Base-by-base conservation (phyloP, 2,329 filamentous ascomycete genomes). In the Colletotrichum camelliae region DNA sequence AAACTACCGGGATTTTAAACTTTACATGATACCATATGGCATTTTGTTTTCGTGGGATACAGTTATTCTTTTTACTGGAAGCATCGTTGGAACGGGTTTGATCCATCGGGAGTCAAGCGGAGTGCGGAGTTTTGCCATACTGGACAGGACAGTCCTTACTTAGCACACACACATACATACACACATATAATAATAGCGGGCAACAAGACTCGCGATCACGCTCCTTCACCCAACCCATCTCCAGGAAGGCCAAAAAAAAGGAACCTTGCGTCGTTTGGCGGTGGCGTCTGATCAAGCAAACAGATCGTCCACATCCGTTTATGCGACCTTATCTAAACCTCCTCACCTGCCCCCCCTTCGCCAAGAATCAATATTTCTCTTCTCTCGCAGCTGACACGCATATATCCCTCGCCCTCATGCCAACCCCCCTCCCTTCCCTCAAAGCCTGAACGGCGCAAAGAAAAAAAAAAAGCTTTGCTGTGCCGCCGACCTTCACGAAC, bases 1-100 rank as follows among this genome's bases (percentile, higher is more conserved):
- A 27, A 27, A 33, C 10, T n/a, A 60, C 70, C 37, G 58, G 70
- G 27, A 48, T 8, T n/a, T 57, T 8, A 18, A 16, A 35, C 39
- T 57, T 29, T 24, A 68, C 33, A 60, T 48, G 70, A 75, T 75
- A 75, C 70, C 73, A 68, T 37, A 37, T 65, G 73, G 70, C 64
- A 69, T 60, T 7, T 24, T 58, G 67, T 39, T 24, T 55, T n/a
- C 37, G 43, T 21, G 21, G 12, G 21, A 57, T 72, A 29, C 39
- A 29, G 6, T n/a, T 24, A 48, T n/a, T 65, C 18, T 24, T 31
- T 55, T 70, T 37, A 3, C 24, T 12, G n/a, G 33, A 12, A n/a
- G 0, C n/a, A 39, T 69, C 39, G 9, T 37, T 15, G 61, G 61
- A 43, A 39, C 6, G 61, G 9, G 61, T 29, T 61, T 27, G 24